Evolutionary conservation across 2,329 filamentous ascomycete species (phyloP), one percentile per base, ranked within the genome.

Genomic region (Thyridium curvatum): DNA sequence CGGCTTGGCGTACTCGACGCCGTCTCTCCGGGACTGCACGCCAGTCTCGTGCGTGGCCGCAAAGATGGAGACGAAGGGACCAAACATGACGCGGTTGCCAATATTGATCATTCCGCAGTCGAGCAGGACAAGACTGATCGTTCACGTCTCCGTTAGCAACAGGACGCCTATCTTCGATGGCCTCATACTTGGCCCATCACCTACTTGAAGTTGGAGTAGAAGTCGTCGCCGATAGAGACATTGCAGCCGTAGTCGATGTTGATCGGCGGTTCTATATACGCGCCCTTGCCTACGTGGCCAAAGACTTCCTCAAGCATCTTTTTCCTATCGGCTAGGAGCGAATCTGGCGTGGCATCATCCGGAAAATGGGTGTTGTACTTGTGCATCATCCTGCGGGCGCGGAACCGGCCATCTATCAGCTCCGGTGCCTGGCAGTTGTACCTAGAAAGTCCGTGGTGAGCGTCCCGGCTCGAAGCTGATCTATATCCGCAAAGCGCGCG

Each of bases 51-150:
- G 86, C 0, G 78, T 83, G 1, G 77, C 86, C 3, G 78, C 76
- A 53, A 78, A 86, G 40, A 93, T 73, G 36, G 68, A 76, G 0
- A 90, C 83, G 49, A 79, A 82, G 0, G 86, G 83, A 0, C 83
- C 86, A 39, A 90, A 71, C 46, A 86, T 62, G 2, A 84, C 85
- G 18, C 85, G 74, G 18, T 82, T 71, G 0, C 86, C 86, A 34
- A 90, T 83, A 4, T 58, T 65, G 31, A 90, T 80, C 3, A 77
- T 64, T 46, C 78, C 84, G n/a, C 80, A 87, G 54, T 91, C 86
- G 12, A 89, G 64, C 43, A 89, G 81, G 3, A 78, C 77, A 40
- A 72, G 53, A 42, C 67, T 70, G 29, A n/a, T 13, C 18, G 10
- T 15, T 1, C 13, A 18, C 15, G 37, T 21, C 21, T 26, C 10